Evolutionary conservation across 129 eudicot species (phyloP), one percentile per base, ranked within the genome.

Genomic region (Artemisia argyi): DNA sequence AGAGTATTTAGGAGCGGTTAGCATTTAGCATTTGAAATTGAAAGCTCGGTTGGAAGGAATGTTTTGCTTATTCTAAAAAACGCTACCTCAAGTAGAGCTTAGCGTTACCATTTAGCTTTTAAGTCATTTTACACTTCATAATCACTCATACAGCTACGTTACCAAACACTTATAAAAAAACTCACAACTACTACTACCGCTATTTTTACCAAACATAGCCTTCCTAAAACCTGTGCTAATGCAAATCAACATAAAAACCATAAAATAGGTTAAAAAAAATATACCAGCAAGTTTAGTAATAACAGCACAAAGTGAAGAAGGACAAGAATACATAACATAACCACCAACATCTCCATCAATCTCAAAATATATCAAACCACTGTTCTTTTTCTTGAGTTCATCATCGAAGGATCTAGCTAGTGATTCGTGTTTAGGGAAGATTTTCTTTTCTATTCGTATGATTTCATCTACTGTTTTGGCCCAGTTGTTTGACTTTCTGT

Each of bases 391-490:
- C 16, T 76, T 75, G 8, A 89, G 83, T 63, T 89, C 97, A 8
- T 79, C 85, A 24, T 87, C 85, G 66, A 93, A 90, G 3, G 88
- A 87, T 57, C 84, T 75, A 59, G 98, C 88, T 4, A 93, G 88
- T 1, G 98, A 93, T 79, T 90, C 98, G 73, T 93, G 98, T 79
- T 90, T 93, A 0, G 98, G 98, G 82, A 93, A 93, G 0, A 79
- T 76, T 80, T 80, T 89, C 75, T 89, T 93, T 85, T 93, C 98
- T 26, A 87, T 62, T 59, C 87, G 82, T 61, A 83, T 96, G 14
- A 93, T 87, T 35, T 85, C 97, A 61, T 82, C 92, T 13, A 93
- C 87, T 35, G 76, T 67, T 67, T 82, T 66, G 0, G 47, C 73
- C 82, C 84, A 85, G 0, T 20, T 20, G 18, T 65, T 52, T 20